Percentiles rank a stretch among this genome's conserved stretches.
Conservation (phyloP, 768 basidiomycete species). For the Kwoniella pini region DNA sequence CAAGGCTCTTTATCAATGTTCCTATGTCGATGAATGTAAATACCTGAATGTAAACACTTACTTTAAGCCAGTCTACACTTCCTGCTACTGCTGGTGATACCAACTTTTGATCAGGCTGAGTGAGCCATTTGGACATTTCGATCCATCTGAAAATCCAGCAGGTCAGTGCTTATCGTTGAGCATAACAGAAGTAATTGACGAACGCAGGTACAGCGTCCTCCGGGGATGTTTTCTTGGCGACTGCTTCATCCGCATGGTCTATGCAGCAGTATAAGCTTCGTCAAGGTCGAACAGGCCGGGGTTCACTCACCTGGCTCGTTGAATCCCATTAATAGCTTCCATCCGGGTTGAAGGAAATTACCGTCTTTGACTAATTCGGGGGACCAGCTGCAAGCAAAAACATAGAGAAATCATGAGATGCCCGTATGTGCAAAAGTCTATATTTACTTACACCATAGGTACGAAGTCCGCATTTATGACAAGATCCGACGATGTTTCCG, state of each 20-base stretch:
- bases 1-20: no score
- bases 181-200: neutral
- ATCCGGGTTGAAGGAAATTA: conserved; percentile 23
- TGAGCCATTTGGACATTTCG: conserved; percentile 28
- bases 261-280: neutral
- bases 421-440: no score
- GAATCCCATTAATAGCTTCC: conserved; percentile 34
- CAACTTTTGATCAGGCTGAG: conserved; percentile 22
- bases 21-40: no score
- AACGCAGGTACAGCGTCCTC: conserved; percentile 30
- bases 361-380: conserved; percentile 37
- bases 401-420: no score
- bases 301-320: conserved; percentile 43
- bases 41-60: no score
- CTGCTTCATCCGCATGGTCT: conserved; percentile 39
- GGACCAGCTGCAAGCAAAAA: conserved; percentile 17
- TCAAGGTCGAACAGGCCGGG: neutral
- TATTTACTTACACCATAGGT: conserved; percentile 25
- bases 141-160: conserved; percentile 34
- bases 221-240: conserved; percentile 19
- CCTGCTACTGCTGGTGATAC: conserved; percentile 43
- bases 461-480: conserved; percentile 23
- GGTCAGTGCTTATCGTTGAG: neutral
- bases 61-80: conserved; percentile 38
- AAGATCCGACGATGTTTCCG: conserved; percentile 13